Conservation (phyloP, 768 basidiomycete genomes). For the Auriscalpium vulgare region DNA sequence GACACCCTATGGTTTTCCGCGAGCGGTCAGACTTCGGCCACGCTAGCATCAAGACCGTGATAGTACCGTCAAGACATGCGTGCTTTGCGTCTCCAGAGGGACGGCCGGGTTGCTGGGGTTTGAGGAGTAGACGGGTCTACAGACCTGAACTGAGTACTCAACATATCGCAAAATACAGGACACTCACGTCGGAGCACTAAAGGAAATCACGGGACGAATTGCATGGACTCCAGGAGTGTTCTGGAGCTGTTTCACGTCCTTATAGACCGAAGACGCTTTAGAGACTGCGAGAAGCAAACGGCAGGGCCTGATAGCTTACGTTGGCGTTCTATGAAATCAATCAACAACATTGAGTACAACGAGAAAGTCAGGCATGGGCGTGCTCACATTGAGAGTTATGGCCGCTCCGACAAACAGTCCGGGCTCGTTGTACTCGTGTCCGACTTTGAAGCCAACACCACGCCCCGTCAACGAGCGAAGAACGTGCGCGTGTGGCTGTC, state of each 20-base stretch:
- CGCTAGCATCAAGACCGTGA: not conserved
- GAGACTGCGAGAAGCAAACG: too few relatives aligned
- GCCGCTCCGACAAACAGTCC: not conserved
- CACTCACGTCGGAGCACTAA: conserved; percentile 35
- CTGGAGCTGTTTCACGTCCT: conserved; percentile 40
- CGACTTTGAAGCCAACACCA: not conserved
- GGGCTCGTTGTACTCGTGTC: not conserved
- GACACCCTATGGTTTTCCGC: conserved; percentile 38
- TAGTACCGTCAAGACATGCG: conserved; percentile 45
- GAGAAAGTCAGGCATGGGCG: conserved; percentile 33
- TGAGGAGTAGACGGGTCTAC: conserved; percentile 35
- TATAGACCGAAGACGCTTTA: conserved; percentile 1
- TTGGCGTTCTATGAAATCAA: too few relatives aligned
- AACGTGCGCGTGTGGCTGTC: not conserved
- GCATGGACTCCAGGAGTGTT: conserved; percentile 43
- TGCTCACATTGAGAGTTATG: conserved; percentile 31
- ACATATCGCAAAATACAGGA: not conserved
- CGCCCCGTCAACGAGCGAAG: not conserved
- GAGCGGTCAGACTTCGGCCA: not conserved
- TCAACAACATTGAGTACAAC: too few relatives aligned
- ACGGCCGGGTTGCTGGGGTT: conserved; percentile 33
- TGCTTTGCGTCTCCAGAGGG: conserved; percentile 39
- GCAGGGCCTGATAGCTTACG: too few relatives aligned
- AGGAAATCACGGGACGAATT: conserved; percentile 44
- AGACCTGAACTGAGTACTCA: not conserved